Conservation (phyloP, 371 early-diverging fungal genomes). For the Mucor indicus region DNA sequence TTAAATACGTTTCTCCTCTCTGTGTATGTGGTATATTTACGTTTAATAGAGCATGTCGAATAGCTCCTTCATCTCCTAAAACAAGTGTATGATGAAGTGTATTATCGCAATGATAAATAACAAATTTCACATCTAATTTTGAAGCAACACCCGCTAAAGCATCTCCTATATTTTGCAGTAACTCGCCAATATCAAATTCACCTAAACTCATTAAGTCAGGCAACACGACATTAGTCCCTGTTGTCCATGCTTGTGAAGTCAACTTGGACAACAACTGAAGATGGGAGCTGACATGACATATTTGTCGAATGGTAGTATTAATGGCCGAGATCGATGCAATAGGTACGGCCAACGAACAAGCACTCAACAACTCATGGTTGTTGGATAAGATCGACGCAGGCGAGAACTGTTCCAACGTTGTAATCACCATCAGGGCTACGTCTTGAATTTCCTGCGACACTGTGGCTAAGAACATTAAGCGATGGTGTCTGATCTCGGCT, state of each 20-base stretch:
- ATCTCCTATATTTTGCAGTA: slow-evolving; percentile 56
- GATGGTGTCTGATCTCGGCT: slow-evolving; percentile 3
- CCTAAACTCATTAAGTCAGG: background rate
- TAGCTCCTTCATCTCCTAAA: slow-evolving; percentile 51
- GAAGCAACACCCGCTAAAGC: slow-evolving; percentile 53
- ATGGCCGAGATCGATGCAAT: slow-evolving; percentile 40
- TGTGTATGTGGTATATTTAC: slow-evolving; percentile 25
- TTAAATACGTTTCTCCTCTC: too few relatives aligned
- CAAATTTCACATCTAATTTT: slow-evolving; percentile 48
- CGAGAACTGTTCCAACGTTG: slow-evolving; percentile 43
- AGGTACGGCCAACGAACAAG: slow-evolving; percentile 42
- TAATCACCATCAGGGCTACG: slow-evolving; percentile 42
- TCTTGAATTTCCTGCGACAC: slow-evolving; percentile 49
- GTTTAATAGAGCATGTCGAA: slow-evolving; percentile 51
- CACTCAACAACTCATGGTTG: slow-evolving; percentile 37
- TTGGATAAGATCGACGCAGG: slow-evolving; percentile 27
- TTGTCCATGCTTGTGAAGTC: slow-evolving; percentile 10
- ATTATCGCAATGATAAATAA: slow-evolving; percentile 51
- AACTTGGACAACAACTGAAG: slow-evolving; percentile 15
- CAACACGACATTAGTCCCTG: background rate
- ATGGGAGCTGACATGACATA: slow-evolving; percentile 29
- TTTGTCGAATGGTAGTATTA: slow-evolving; percentile 29
- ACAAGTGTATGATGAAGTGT: slow-evolving; percentile 47
- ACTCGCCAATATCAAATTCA: slow-evolving; percentile 56
- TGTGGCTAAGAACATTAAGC: slow-evolving; percentile 17